Conservation (phyloP, 257 asterid species). For the Orobanche coerulescens region DNA sequence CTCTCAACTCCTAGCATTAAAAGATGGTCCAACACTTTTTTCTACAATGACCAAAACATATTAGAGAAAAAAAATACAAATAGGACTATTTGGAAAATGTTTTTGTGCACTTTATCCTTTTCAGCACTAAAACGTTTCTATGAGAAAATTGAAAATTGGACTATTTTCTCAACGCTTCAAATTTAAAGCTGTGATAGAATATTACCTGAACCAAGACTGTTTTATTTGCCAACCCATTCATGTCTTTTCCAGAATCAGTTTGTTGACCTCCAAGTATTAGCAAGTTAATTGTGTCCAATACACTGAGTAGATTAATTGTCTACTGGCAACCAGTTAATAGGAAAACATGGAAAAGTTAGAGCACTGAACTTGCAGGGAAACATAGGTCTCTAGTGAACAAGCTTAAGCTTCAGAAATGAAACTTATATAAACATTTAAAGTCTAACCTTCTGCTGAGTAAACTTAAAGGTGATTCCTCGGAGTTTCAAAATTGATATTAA, state of each 20-base stretch:
- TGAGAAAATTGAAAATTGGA: neutral
- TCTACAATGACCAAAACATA: slow-evolving; percentile 41
- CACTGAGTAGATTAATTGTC: slow-evolving; percentile 84
- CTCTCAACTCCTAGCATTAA: slow-evolving; percentile 92
- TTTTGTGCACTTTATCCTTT: neutral
- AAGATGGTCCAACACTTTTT: slow-evolving; percentile 73
- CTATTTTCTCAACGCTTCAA: neutral
- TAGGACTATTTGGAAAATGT: neutral
- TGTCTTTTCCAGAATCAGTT: slow-evolving; percentile 61
- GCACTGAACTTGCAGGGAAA: slow-evolving; percentile 23
- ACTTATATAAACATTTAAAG: slow-evolving; percentile 16
- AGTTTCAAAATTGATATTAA: slow-evolving; percentile 72
- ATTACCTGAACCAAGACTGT: slow-evolving; percentile 84
- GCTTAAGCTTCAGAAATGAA: slow-evolving; percentile 12
- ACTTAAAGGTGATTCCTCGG: slow-evolving; percentile 76
- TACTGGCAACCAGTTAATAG: slow-evolving; percentile 56
- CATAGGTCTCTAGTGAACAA: neutral
- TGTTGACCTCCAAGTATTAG: slow-evolving; percentile 64
- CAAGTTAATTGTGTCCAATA: slow-evolving; percentile 75
- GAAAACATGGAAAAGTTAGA: slow-evolving; percentile 28
- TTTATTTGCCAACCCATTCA: slow-evolving; percentile 59
- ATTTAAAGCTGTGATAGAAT: slow-evolving; percentile 15
- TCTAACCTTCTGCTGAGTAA: slow-evolving; percentile 92
- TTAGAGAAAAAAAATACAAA: slow-evolving; percentile 8
- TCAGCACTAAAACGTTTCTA: neutral